Conservation (phyloP, 768 basidiomycete species). For the Atractiella rhizophila region DNA sequence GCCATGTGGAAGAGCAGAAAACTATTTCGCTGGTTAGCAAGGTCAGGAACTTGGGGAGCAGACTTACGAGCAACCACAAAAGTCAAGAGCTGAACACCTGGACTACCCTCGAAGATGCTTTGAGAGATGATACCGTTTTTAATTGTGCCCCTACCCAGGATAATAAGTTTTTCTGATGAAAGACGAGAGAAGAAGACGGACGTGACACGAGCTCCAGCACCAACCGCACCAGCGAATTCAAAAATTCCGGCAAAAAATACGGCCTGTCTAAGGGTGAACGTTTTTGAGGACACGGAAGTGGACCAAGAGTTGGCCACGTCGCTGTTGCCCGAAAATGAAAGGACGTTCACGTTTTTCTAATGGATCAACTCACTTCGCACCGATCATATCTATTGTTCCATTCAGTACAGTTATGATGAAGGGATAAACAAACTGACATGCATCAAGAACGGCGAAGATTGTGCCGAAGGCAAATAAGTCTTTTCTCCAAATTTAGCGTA, state of each 20-base stretch:
- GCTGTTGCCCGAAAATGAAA: slow-evolving; percentile 4
- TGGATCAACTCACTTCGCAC: slow-evolving; percentile 18
- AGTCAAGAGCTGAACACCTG: slow-evolving; percentile 24
- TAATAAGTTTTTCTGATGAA: neutral
- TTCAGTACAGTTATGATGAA: too few relatives aligned
- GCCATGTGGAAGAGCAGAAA: slow-evolving; percentile 13
- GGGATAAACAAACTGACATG: too few relatives aligned
- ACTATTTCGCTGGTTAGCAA: too few relatives aligned
- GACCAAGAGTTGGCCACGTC: slow-evolving; percentile 23
- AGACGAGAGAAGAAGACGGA: neutral
- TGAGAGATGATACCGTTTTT: slow-evolving; percentile 25
- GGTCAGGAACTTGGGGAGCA: too few relatives aligned
- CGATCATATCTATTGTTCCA: too few relatives aligned
- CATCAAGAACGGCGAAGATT: slow-evolving; percentile 7
- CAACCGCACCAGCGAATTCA: slow-evolving; percentile 24
- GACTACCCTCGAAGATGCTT: slow-evolving; percentile 21
- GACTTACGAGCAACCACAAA: too few relatives aligned
- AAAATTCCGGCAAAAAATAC: slow-evolving; percentile 20
- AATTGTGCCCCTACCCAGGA: slow-evolving; percentile 24
- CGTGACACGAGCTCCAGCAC: slow-evolving; percentile 21
- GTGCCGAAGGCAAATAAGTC: slow-evolving; percentile 4
- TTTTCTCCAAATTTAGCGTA: too few relatives aligned
- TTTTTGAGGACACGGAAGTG: slow-evolving; percentile 23
- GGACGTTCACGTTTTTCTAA: neutral
- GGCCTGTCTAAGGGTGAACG: slow-evolving; percentile 24